Percentiles rank a stretch among this genome's conserved stretches.
phyloP scores from a whole-genome alignment of 148 eudicot species.

The Arbutus unedo region DNA sequence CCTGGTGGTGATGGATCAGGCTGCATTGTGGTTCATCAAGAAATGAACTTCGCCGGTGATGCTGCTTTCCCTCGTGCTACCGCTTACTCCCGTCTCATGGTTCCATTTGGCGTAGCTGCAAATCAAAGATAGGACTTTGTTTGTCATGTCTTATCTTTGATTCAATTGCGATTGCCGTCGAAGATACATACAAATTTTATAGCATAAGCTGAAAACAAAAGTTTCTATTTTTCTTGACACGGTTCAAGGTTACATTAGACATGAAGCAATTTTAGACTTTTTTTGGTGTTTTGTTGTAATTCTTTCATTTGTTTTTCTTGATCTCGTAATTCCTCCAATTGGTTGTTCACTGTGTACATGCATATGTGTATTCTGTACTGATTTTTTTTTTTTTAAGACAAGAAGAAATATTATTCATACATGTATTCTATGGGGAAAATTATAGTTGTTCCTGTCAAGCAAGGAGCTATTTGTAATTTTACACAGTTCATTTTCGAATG shows the following conservation, averaged over 20 bases:
- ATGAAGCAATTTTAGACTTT: no score
- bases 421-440: no score
- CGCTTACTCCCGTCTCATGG: background rate
- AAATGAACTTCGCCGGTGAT: conserved; percentile 29
- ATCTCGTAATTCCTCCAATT: background rate
- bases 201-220: background rate
- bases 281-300: no score
- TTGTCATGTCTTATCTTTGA: no score
- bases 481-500: no score
- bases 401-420: no score
- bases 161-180: no score
- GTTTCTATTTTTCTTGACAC: background rate
- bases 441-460: no score
- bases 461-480: no score
- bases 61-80: conserved; percentile 8
- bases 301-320: no score
- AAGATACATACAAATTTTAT: background rate
- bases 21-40: conserved; percentile 15
- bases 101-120: background rate
- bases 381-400: no score
- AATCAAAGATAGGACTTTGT: background rate
- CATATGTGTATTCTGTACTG: background rate
- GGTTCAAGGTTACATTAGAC: no score
- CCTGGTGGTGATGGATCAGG: conserved; percentile 7
- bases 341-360: background rate